Evolutionary conservation across 352 stramenopile genomes (phyloP).

Genomic region (Globisporangium mamillatum): DNA sequence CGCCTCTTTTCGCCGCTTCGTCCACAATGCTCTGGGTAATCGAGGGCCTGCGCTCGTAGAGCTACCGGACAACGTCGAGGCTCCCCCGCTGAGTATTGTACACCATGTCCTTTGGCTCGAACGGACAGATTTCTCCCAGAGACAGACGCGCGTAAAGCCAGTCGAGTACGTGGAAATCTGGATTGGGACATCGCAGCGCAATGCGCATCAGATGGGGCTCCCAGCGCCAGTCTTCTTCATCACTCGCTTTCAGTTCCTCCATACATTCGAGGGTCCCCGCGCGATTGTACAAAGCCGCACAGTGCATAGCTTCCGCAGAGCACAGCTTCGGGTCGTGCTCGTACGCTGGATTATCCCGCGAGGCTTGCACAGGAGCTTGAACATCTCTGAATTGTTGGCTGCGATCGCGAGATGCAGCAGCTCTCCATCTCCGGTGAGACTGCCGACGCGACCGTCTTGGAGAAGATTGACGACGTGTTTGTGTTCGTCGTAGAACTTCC

Average conservation of each 20-base stretch:
- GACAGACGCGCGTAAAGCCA: not conserved
- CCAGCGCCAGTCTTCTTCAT: not conserved
- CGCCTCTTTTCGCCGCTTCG: not conserved
- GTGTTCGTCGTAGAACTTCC: not conserved
- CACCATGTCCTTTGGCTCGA: not conserved
- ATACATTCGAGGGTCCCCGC: not conserved
- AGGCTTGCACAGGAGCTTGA: not conserved
- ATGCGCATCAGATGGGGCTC: not conserved
- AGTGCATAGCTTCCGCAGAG: not conserved
- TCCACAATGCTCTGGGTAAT: not conserved
- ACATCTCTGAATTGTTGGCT: not conserved
- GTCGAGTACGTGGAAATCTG: not conserved
- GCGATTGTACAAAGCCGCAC: not conserved
- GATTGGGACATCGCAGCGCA: not conserved
- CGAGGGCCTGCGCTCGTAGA: not conserved
- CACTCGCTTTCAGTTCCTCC: not conserved
- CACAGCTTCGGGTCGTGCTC: not conserved
- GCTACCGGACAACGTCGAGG: not conserved
- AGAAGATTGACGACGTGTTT: too few relatives aligned
- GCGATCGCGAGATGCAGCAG: too few relatives aligned
- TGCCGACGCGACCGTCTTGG: too few relatives aligned
- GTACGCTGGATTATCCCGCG: not conserved
- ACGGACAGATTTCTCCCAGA: not conserved
- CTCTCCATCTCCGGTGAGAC: too few relatives aligned
- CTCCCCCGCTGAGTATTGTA: not conserved